Base-by-base conservation (phyloP, 2,329 filamentous ascomycete genomes). In the Neofusicoccum cordaticola region DNA sequence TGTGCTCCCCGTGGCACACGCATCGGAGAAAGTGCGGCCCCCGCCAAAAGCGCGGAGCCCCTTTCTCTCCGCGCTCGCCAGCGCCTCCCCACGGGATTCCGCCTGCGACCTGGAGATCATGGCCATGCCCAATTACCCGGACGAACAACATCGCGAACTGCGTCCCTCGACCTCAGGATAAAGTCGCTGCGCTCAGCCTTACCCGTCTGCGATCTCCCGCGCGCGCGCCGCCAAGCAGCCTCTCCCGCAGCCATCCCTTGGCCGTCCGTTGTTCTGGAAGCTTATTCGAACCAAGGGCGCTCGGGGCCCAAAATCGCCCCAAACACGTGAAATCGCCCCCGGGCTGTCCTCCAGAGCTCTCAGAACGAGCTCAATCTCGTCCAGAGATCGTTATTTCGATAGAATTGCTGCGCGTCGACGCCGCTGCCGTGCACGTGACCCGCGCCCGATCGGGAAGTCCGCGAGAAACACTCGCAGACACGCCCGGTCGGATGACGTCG, bases 31-130 rank as follows among this genome's bases (percentile, higher is more conserved):
- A 58, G 22, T 35, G 53, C 53, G 53, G 53, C 15, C 52, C 35
- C 37, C 13, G 13, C 13, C 8, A n/a, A 41, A n/a, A 41, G 39
- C n/a, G 56, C 42, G 56, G 56, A 45, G 42, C 50, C 50, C 50
- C 50, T 52, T 52, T 11, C 50, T 52, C 53, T 60, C 56, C 56
- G 56, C 56, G 56, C 56, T 44, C 52, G 37, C 35, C 9, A 39
- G 34, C 15, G 13, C 48, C 53, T 58, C 56, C 56, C 41, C 56
- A 60, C 56, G 39, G 27, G 13, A 22, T 47, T 47, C 56, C 47
- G 27, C 56, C 56, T 60, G 56, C 56, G 27, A 48, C 42, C 41
- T 37, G 58, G 45, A 62, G 58, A 62, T 62, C 58, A 51, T 62
- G 58, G 15, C 15, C 44, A 17, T 19, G 15, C 19, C 45, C 45